Evolutionary conservation across 306 rosid genomes (phyloP), one percentile per base, ranked within the genome.

Genomic region (Canavalia ensiformis): DNA sequence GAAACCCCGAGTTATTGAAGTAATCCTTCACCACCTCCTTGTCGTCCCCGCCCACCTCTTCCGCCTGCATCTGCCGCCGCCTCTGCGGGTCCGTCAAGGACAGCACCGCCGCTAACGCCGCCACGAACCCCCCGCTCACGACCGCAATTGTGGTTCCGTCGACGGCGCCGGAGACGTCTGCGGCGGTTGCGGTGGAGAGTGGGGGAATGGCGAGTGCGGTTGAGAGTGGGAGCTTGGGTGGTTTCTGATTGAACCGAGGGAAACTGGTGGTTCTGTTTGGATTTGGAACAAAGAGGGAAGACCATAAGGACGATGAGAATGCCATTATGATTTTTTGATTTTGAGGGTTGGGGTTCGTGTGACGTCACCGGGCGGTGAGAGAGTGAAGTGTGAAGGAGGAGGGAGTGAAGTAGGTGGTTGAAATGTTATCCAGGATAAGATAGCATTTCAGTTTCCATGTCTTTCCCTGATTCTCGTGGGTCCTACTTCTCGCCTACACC

Each of bases 1-100:
- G 93, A 85, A 95, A 95, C 6, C 98, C 99, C 0, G 92, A 60
- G 80, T 92, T 95, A 82, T 95, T 95, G 86, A 95, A 95, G 85
- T 95, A 95, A 51, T 95, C 99, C 87, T 33, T 89, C 69, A 95
- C 99, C 28, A 95, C 99, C 60, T 95, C 97, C 85, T 91, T 95
- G 88, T 95, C 98, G 44, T 62, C 92, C 1, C 99, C 99, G n/a
- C 99, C 99, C 0, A 95, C 97, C 76, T 86, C 99, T 80, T 87
- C 95, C 25, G 99, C 98, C 88, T 95, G 99, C 25, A 80, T 44
- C 39, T 72, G 83, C 50, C 98, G 88, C 9, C 99, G 91, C 65
- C 85, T 78, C 82, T 95, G 94, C 1, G 99, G 99, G 89, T 95
- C 98, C 0, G 96, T 31, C 7, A 95, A 79, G 3, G 98, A 95